Percentiles rank a stretch among this genome's conserved stretches.
Conservation (phyloP, 352 stramenopile species). For the Phytophthora foliorum region DNA sequence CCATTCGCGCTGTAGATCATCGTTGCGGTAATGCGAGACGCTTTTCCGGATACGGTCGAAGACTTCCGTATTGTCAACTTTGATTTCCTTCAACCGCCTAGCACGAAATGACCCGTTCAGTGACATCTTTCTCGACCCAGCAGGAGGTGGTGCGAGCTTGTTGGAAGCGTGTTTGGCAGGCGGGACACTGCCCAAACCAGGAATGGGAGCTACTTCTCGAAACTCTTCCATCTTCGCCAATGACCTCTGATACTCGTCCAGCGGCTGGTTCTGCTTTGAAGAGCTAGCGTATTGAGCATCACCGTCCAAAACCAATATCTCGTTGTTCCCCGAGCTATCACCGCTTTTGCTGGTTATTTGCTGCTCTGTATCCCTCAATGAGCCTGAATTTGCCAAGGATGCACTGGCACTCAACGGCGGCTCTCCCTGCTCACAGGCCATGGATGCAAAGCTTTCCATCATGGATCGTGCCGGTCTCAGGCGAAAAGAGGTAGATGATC, state of each 20-base stretch:
- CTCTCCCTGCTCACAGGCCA: conserved; percentile 7
- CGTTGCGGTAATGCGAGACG: conserved; percentile 68
- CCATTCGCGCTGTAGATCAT: conserved; percentile 67
- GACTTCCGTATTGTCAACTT: conserved; percentile 62
- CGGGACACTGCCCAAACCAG: conserved; percentile 20
- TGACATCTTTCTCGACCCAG: conserved; percentile 39
- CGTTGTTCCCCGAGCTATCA: neutral
- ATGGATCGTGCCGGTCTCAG: conserved; percentile 26
- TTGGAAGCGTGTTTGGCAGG: conserved; percentile 4
- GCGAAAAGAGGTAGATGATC: conserved; percentile 29
- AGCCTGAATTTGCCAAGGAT: conserved; percentile 1
- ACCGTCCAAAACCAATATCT: conserved; percentile 12
- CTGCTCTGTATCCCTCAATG: conserved; percentile 1
- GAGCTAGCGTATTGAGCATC: neutral
- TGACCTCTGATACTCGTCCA: conserved; percentile 39
- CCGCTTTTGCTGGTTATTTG: conserved; percentile 6
- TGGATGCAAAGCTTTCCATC: conserved; percentile 14
- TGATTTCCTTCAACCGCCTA: conserved; percentile 70
- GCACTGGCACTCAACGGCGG: neutral
- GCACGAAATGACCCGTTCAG: conserved; percentile 61
- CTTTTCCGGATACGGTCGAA: conserved; percentile 74
- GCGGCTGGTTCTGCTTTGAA: conserved; percentile 7
- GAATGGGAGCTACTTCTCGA: conserved; percentile 39
- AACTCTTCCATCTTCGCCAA: conserved; percentile 67
- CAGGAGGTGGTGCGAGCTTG: conserved; percentile 29